A percentile compares a stretch with the other conserved stretches of the same genome.
phyloP scores from a whole-genome alignment of 805 yeast species.

The Candida parachauliodes region DNA sequence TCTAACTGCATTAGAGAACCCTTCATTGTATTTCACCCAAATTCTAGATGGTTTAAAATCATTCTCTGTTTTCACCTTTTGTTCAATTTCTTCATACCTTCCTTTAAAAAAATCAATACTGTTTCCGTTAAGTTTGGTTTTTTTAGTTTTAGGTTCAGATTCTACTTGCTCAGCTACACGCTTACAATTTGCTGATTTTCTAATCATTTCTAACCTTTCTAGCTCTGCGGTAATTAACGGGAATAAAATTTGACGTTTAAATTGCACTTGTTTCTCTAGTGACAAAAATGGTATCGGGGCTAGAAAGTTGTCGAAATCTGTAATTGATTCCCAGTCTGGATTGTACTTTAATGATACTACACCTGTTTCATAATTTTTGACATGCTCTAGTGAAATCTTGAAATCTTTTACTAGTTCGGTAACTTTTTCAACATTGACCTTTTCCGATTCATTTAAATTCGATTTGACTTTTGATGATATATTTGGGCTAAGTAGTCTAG shows the following conservation, averaged over 20 bases:
- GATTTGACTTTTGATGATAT: slow-evolving; percentile 18
- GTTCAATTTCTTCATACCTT: slow-evolving; percentile 28
- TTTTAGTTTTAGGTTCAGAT: slow-evolving; percentile 13
- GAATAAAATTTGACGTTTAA: slow-evolving; percentile 30
- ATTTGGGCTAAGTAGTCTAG: slow-evolving; percentile 29
- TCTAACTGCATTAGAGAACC: slow-evolving; percentile 87
- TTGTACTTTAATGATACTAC: slow-evolving; percentile 22
- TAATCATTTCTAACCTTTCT: slow-evolving; percentile 17
- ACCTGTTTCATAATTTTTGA: slow-evolving; percentile 32
- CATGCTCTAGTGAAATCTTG: slow-evolving; percentile 37
- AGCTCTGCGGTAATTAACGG: slow-evolving; percentile 35
- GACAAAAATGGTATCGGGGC: slow-evolving; percentile 14
- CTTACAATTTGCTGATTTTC: slow-evolving; percentile 9
- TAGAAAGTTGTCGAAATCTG: slow-evolving; percentile 19
- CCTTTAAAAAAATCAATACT: slow-evolving; percentile 39
- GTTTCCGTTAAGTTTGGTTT: slow-evolving; percentile 22
- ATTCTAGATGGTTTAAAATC: slow-evolving; percentile 39
- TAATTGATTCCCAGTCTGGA: slow-evolving; percentile 36
- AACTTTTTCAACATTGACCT: slow-evolving; percentile 29
- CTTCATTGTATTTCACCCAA: slow-evolving; percentile 93
- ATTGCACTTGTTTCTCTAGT: slow-evolving; percentile 21
- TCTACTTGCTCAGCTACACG: slow-evolving; percentile 10
- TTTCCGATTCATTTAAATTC: slow-evolving; percentile 26
- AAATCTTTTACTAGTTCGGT: slow-evolving; percentile 36
- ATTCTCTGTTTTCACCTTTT: slow-evolving; percentile 12